Evolutionary conservation across 352 stramenopile genomes (phyloP).

Genomic region (Globisporangium alternatum): DNA sequence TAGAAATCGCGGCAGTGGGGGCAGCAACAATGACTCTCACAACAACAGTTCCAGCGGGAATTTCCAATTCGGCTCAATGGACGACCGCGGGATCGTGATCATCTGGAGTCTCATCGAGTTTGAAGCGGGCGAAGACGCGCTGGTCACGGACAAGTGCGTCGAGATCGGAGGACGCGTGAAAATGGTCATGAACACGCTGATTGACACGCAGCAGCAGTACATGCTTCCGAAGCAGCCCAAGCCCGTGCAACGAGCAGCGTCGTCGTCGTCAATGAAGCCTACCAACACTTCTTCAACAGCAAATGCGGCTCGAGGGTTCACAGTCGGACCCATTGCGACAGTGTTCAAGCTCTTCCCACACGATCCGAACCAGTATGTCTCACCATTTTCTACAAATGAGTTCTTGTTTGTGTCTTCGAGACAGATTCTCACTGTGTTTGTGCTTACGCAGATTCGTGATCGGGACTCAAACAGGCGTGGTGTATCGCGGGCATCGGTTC

Average conservation of each 20-base stretch:
- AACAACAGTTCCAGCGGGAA: slow-evolving; percentile 19
- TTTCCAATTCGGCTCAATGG: slow-evolving; percentile 73
- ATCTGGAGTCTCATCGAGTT: slow-evolving; percentile 75
- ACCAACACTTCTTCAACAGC: slow-evolving; percentile 3
- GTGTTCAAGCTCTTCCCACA: slow-evolving; percentile 49
- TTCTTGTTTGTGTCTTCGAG: not conserved
- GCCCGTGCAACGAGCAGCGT: not conserved
- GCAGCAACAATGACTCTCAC: not conserved
- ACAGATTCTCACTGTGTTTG: not conserved
- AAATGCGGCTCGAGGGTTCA: slow-evolving; percentile 10
- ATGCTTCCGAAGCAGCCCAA: slow-evolving; percentile 17
- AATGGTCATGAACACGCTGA: slow-evolving; percentile 59
- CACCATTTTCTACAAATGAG: not conserved
- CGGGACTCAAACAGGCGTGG: slow-evolving; percentile 36
- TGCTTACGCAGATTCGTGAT: slow-evolving; percentile 40
- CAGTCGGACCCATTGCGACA: slow-evolving; percentile 43
- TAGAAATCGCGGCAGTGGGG: not conserved
- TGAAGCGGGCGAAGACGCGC: slow-evolving; percentile 34
- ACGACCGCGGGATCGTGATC: slow-evolving; percentile 63
- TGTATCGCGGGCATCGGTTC: slow-evolving; percentile 30
- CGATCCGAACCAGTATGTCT: slow-evolving; percentile 53
- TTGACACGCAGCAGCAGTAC: slow-evolving; percentile 56
- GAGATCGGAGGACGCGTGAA: slow-evolving; percentile 63
- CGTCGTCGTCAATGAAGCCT: not conserved
- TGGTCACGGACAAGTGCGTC: slow-evolving; percentile 55